Evolutionary conservation across 805 yeast species (phyloP), one percentile per base, ranked within the genome.

Genomic region (Groenewaldozyma salmanticensis): DNA sequence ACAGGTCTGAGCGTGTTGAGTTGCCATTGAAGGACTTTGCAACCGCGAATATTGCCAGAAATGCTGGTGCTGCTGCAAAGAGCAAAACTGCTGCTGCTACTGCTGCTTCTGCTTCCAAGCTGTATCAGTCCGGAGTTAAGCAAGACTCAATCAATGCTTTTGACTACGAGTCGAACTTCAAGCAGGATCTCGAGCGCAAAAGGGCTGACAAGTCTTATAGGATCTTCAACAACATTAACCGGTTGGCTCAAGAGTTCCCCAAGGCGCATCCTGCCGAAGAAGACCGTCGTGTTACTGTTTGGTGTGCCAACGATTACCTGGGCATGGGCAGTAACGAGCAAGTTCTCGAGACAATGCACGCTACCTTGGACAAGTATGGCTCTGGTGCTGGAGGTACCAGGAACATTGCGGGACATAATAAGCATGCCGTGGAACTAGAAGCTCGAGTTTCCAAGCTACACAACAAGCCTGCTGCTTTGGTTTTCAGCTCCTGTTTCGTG

Each of bases 341-440:
- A 48, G 90, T 90, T 34, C 66, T 86, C 45, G 65, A 74, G 15
- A 77, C 77, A 42, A 92, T 90, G 90, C 80, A 81, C 52, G 60
- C 68, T 37, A 79, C 94, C 15, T 71, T 92, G 61, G 82, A 81
- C 53, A 77, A 75, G 66, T 92, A 92, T 60, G 99, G 99, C 54
- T 82, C 95, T 3, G 99, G 99, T 54, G 95, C 99, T 5, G 99
- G 99, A 58, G 99, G 99, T 52, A 92, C 99, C 37, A 75, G 99
- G 58, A 92, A 92, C 66, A 92, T 92, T 61, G 98, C 99, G 1
- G 99, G 99, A 47, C 98, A 92, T 63, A 92, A 92, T 63, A 63
- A 67, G 44, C 90, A 82, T 54, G 94, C 97, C n/a, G 77, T 92
- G 57, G 72, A 71, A 51, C 73, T 92, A 57, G 99, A 92, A 64